Evolutionary conservation across 129 eudicot species (phyloP).

Genomic region (Deinandra increscens): DNA sequence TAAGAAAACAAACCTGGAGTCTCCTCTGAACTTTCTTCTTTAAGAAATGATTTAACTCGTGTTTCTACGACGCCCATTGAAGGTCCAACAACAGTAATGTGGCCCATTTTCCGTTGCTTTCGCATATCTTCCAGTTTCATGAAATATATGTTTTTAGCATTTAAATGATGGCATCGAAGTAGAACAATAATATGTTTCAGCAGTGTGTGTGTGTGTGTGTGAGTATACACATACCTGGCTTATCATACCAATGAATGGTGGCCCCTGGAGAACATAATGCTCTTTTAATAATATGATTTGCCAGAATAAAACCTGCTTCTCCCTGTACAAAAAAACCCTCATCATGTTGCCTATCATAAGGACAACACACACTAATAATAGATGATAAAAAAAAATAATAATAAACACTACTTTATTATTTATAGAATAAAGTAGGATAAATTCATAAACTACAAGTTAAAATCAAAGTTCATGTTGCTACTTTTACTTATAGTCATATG

Average conservation of each 20-base stretch:
- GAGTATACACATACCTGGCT: constrained; percentile 56
- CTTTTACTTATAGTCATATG: background rate
- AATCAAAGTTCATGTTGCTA: background rate
- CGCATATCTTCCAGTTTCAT: constrained; percentile 65
- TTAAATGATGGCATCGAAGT: background rate
- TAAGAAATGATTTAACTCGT: constrained; percentile 57
- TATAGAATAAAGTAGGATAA: background rate
- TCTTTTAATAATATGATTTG: constrained; percentile 63
- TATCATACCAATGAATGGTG: constrained; percentile 90
- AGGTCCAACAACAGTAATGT: constrained; percentile 77
- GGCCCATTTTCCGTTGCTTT: constrained; percentile 97
- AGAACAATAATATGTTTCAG: background rate
- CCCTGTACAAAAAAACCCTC: constrained; percentile 49
- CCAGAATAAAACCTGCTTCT: constrained; percentile 74
- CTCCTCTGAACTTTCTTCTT: constrained; percentile 48
- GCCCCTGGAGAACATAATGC: constrained; percentile 78
- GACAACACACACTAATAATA: background rate
- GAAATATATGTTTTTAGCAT: constrained; percentile 4
- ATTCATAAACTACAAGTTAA: background rate
- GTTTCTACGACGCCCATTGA: constrained; percentile 76
- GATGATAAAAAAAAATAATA: background rate
- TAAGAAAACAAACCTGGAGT: constrained; percentile 41
- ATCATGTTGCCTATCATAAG: constrained; percentile 8
- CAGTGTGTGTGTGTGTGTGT: background rate
- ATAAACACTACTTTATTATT: background rate